Evolutionary conservation across 352 stramenopile species (phyloP).

Genomic region (Phytophthora pinifolia): DNA sequence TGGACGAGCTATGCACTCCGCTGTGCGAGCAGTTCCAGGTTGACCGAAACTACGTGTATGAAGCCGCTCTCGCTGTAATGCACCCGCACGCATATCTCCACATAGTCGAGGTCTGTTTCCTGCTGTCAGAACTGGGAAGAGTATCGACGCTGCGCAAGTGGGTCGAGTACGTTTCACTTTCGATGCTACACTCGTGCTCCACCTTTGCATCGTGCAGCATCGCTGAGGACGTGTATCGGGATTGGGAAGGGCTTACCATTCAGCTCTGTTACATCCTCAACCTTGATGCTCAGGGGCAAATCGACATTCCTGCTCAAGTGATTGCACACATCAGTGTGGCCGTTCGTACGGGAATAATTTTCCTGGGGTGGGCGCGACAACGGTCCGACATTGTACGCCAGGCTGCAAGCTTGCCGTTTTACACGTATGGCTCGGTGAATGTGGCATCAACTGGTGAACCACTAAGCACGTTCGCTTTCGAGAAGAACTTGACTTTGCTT

Average conservation of each 20-base stretch:
- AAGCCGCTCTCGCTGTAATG: conserved; percentile 76
- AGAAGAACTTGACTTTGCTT: conserved; percentile 59
- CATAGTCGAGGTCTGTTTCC: conserved; percentile 81
- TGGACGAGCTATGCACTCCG: conserved; percentile 73
- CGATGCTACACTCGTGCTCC: conserved; percentile 77
- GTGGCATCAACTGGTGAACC: conserved; percentile 1
- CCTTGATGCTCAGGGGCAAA: conserved; percentile 57
- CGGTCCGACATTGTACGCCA: conserved; percentile 62
- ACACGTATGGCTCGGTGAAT: conserved; percentile 27
- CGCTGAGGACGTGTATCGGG: conserved; percentile 73
- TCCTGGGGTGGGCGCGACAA: conserved; percentile 73
- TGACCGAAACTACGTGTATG: conserved; percentile 75
- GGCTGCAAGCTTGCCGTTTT: conserved; percentile 62
- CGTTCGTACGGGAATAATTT: conserved; percentile 72
- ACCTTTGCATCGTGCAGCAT: conserved; percentile 80
- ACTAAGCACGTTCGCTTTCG: conserved; percentile 64
- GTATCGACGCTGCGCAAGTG: conserved; percentile 66
- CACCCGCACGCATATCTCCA: conserved; percentile 81
- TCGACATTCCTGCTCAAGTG: conserved; percentile 51
- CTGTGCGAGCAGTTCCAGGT: conserved; percentile 81
- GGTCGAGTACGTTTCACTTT: conserved; percentile 79
- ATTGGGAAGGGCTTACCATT: conserved; percentile 83
- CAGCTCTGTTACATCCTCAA: conserved; percentile 81
- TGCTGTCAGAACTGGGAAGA: conserved; percentile 65
- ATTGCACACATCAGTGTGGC: conserved; percentile 63